Base-by-base conservation (phyloP, 441 rosid genomes). In the Croton laevigatus region DNA sequence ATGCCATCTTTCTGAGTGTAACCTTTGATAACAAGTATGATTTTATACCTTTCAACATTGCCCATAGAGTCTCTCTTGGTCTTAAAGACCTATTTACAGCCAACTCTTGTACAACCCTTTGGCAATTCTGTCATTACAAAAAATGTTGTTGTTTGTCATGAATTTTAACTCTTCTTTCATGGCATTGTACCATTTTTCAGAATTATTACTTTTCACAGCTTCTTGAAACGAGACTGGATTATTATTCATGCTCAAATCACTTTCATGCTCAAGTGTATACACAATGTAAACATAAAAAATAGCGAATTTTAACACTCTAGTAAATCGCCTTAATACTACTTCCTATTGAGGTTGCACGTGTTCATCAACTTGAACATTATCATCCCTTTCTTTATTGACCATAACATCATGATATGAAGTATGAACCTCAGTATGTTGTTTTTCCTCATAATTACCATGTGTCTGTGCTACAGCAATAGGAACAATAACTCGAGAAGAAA, bases 281-380 rank as follows among this genome's bases (percentile, higher is more conserved):
- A 37, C 40, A 3, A 37, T 6, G 6, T 37, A 37, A 37, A 3
- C 40, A 37, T 37, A 3, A 42, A 32, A 11, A 58, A 73, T 48
- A 20, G 13, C 9, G 46, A 11, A 73, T 8, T 9, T 36, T 3
- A 8, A 65, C 0, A 13, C 13, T 36, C 53, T 73, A 27, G 3
- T 8, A 36, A 5, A 73, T 63, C 53, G 34, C 10, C 62, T 66
- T 59, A 58, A 73, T 44, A 19, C 40, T 71, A 14, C 6, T n/a
- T n/a, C n/a, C 27, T 0, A 11, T 55, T 55, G 27, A 19, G 32
- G 60, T 55, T 0, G 36, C 27, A 19, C 60, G 19, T 19, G 13
- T 16, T 2, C 22, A 55, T 55, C 22, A n/a, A n/a, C n/a, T n/a
- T n/a, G n/a, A n/a, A n/a, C n/a, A n/a, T n/a, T n/a, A n/a, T n/a